Base-by-base conservation (phyloP, 441 rosid genomes). In the Euphorbia schlechtendalii region DNA sequence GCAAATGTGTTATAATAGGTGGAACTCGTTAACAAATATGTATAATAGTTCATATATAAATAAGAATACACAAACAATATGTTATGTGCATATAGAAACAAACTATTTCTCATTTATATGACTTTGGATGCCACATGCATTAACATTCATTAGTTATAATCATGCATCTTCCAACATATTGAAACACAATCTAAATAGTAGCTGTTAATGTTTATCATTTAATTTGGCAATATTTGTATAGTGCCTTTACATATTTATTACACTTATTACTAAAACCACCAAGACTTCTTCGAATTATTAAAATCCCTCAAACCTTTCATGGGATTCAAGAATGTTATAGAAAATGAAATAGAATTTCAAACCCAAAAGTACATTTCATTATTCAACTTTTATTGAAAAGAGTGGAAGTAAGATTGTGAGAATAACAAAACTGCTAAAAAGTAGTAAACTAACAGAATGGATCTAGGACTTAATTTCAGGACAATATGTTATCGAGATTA, bases 351-450 rank as follows among this genome's bases (percentile, higher is more conserved):
- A 8, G 13, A 43, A 45, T 61, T 40, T 53, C 25, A 18, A 30
- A 62, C n/a, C 15, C 22, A 56, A 65, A 38, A 13, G 20, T 5
- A 32, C 1, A 12, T 27, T 54, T 25, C 40, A 27, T 5, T 36
- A 45, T 30, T 56, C 56, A 30, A 57, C 46, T 12, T 32, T 15
- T 28, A 54, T 20, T 30, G 32, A 57, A 57, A 18, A 30, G 22
- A 7, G 18, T 40, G 53, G 51, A 22, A 8, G 11, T 52, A 1
- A 10, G 22, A 28, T 12, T 36, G 28, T 17, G 45, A 28, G 24
- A 66, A 18, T 30, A 34, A 22, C 58, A 9, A 10, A 52, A 30
- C 56, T 28, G n/a, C 63, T 30, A 43, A 56, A 55, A 57, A 66
- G 9, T 56, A 55, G 24, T 56, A 27, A 40, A 65, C 17, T 27